These are phyloP conservation scores for Strigomonas culicis DNA, from an alignment of 208 protist genomes.

Conservation along the genomic window DNA sequence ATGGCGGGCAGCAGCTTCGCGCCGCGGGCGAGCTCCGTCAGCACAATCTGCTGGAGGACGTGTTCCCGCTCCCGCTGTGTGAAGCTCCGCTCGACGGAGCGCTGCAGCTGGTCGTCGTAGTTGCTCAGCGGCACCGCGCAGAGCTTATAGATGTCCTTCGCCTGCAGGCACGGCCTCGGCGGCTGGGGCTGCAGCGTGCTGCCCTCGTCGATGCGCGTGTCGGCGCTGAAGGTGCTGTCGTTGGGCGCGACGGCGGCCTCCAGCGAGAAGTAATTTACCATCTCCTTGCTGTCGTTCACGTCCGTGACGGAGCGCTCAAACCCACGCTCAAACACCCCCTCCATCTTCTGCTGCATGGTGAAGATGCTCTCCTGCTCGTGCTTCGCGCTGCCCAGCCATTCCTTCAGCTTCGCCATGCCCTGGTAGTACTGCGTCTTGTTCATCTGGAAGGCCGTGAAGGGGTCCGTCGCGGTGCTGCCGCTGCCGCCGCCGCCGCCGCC, in stretches of 20 bases:
- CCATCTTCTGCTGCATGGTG: background rate
- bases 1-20: slow-evolving; percentile 18
- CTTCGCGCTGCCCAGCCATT: background rate
- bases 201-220: background rate
- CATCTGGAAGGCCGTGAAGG: slow-evolving; percentile 5
- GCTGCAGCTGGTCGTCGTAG: slow-evolving; percentile 30
- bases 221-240: background rate
- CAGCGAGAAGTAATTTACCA: background rate
- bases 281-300: background rate
- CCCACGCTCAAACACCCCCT: background rate
- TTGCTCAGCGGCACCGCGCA: slow-evolving; percentile 16
- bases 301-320: background rate
- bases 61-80: slow-evolving; percentile 44
- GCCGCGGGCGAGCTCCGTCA: slow-evolving; percentile 23
- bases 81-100: slow-evolving; percentile 41
- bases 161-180: background rate
- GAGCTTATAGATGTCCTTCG: slow-evolving; percentile 4
- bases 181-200: background rate
- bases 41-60: slow-evolving; percentile 40
- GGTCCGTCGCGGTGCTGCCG: background rate
- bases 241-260: background rate
- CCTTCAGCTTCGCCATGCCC: background rate
- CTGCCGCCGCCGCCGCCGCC: background rate
- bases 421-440: slow-evolving; percentile 23
- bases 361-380: background rate